Base-by-base conservation (phyloP, 1,284 basidiomycete genomes). In the Austroboletus novae-zelandiae region DNA sequence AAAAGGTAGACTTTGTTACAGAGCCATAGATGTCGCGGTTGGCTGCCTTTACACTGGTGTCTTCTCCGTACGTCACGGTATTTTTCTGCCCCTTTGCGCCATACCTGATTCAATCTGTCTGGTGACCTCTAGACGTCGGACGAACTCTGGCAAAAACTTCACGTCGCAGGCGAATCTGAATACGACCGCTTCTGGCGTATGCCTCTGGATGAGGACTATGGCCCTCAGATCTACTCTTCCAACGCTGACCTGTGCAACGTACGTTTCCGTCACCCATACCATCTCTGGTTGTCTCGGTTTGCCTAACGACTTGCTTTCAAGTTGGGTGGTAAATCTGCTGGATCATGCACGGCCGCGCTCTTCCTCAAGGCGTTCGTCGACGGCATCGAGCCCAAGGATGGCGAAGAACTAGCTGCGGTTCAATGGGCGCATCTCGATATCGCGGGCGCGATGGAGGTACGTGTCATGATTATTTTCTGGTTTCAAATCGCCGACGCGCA, bases 351-450 rank as follows among this genome's bases (percentile, higher is more conserved):
- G 1, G 93, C 92, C 3, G 92, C 93, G 5, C 75, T 94, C 39
- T 95, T 96, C 83, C 75, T 96, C 53, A 91, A 91, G 68, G 74
- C 81, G 1, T 90, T 90, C 58, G 86, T 86, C 2, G 76, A 84
- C n/a, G 87, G 91, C 13, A 83, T 89, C 49, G 82, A 86, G 50
- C 66, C 73, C 1, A 73, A 71, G 48, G 70, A 73, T 47, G 76
- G 75, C 9, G 67, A 77, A 47, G 72, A 74, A 36, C 71, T 73
- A 9, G 74, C 82, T 10, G 65, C 71, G 10, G 65, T 86, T 57
- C 77, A 79, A 50, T 92, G 89, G 87, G 90, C 89, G 3, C 90
- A 93, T 67, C 70, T 92, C 34, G 93, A 94, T 64, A 94, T 94
- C 54, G 92, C 89, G 13, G 91, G 91, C 14, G 74, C 79, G 31